A percentile compares a stretch with the other conserved stretches of the same genome.
phyloP scores from a whole-genome alignment of 495 filamentous ascomycete species.

The Tuber microsphaerosporum region DNA sequence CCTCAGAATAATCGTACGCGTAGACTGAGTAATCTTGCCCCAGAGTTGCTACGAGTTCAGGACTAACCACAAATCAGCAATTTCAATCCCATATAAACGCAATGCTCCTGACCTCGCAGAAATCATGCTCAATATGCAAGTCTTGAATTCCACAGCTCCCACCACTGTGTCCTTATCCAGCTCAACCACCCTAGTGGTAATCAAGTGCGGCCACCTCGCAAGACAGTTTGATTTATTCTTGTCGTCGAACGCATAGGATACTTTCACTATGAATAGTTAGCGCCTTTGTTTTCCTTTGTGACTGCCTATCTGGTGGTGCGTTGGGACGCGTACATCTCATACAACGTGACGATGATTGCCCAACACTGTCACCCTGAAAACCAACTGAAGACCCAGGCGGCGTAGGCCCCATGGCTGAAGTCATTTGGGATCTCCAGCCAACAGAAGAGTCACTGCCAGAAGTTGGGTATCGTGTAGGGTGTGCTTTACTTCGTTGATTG shows the following conservation, averaged over 20 bases:
- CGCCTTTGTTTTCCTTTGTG: constrained; percentile 6
- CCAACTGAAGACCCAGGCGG: constrained; percentile 32
- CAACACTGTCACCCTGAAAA: constrained; percentile 17
- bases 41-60: constrained; percentile 74
- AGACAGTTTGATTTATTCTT: constrained; percentile 84
- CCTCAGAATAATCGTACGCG: constrained; percentile 93
- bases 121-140: constrained; percentile 81
- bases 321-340: constrained; percentile 37
- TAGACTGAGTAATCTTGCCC: constrained; percentile 94
- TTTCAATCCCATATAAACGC: constrained; percentile 16
- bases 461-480: constrained; percentile 13
- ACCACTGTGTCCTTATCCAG: constrained; percentile 72
- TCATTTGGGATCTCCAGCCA: constrained; percentile 32
- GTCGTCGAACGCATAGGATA: constrained; percentile 92
- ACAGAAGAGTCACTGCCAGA: constrained; percentile 20
- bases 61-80: constrained; percentile 51
- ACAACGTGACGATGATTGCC: constrained; percentile 16
- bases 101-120: constrained; percentile 52
- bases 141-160: constrained; percentile 82
- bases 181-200: constrained; percentile 69
- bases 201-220: constrained; percentile 74
- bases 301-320: constrained; percentile 14
- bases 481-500: background rate
- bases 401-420: constrained; percentile 33
- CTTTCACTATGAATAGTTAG: constrained; percentile 61